Conservation (phyloP, 2,329 filamentous ascomycete genomes). For the Botrytis medusae region DNA sequence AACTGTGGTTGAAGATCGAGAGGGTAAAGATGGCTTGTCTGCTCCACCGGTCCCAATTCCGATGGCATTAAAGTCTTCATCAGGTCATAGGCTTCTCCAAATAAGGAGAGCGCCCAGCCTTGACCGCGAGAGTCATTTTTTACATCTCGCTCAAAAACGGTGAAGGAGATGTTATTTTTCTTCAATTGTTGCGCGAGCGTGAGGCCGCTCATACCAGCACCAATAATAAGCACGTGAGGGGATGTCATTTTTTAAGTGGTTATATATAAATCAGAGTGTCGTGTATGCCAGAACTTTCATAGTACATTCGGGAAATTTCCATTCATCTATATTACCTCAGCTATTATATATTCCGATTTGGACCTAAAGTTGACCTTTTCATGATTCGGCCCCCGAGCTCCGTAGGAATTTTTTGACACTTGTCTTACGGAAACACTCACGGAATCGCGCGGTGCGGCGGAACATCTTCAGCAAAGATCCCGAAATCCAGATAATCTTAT, state of each 20-base stretch:
- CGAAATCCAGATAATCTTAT: not conserved
- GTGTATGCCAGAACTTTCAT: not conserved
- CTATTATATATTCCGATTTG: not conserved
- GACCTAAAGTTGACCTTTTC: not conserved
- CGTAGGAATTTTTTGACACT: not conserved
- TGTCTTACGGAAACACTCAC: not conserved
- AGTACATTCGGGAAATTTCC: not conserved
- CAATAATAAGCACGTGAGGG: slow-evolving; percentile 35
- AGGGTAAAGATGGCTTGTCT: not conserved
- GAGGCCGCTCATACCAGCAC: slow-evolving; percentile 19
- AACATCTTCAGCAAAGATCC: not conserved
- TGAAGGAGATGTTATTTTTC: not conserved
- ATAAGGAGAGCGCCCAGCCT: not conserved
- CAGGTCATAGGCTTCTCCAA: not conserved
- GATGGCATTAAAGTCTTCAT: not conserved
- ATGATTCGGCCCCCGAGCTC: not conserved
- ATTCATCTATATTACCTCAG: not conserved
- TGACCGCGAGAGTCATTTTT: not conserved
- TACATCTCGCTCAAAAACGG: not conserved
- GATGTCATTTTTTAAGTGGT: not conserved
- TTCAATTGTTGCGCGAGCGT: not conserved
- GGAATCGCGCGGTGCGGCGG: not conserved
- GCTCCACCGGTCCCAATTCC: not conserved
- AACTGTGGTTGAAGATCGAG: not conserved
- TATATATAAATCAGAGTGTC: not conserved